Percentiles rank a stretch among this genome's conserved stretches.
phyloP scores from a whole-genome alignment of 192 early-diverging fungal genomes.

The Rhizophlyctis rosea region DNA sequence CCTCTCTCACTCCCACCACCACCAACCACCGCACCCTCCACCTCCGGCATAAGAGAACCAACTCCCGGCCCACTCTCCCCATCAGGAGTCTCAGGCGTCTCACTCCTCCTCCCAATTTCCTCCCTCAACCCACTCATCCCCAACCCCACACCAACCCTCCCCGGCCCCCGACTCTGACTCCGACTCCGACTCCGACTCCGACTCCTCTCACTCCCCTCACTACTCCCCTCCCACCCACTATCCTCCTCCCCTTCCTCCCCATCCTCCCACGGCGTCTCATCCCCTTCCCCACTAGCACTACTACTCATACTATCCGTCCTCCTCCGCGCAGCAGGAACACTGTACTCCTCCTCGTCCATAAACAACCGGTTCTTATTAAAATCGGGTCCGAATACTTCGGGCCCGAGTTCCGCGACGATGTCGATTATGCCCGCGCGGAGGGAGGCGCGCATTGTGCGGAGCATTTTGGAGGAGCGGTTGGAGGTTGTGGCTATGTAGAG shows the following conservation, averaged over 20 bases:
- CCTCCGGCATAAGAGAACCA: too few relatives aligned
- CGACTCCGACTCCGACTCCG: too few relatives aligned
- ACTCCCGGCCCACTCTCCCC: too few relatives aligned
- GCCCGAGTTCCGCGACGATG: constrained; percentile 82
- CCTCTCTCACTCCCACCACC: too few relatives aligned
- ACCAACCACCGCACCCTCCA: neutral
- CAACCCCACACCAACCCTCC: too few relatives aligned
- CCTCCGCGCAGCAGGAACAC: neutral
- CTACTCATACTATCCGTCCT: neutral
- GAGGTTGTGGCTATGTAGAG: constrained; percentile 68
- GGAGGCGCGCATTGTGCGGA: constrained; percentile 67
- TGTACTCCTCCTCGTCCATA: constrained; percentile 8
- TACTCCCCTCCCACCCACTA: too few relatives aligned
- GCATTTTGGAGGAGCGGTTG: constrained; percentile 43
- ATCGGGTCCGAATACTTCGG: constrained; percentile 41
- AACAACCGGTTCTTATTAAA: constrained; percentile 38
- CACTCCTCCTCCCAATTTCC: too few relatives aligned
- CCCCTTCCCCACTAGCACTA: neutral
- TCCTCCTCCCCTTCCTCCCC: neutral
- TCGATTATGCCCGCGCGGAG: constrained; percentile 74
- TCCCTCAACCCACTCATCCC: too few relatives aligned
- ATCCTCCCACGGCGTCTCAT: neutral
- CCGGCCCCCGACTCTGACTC: too few relatives aligned
- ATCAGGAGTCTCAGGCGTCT: too few relatives aligned
- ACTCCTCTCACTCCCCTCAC: too few relatives aligned